Percentiles rank a stretch among this genome's conserved stretches.
Evolutionary conservation across 1,284 basidiomycete genomes (phyloP).

Genomic region (Microbotryum lychnidis-dioicae): DNA sequence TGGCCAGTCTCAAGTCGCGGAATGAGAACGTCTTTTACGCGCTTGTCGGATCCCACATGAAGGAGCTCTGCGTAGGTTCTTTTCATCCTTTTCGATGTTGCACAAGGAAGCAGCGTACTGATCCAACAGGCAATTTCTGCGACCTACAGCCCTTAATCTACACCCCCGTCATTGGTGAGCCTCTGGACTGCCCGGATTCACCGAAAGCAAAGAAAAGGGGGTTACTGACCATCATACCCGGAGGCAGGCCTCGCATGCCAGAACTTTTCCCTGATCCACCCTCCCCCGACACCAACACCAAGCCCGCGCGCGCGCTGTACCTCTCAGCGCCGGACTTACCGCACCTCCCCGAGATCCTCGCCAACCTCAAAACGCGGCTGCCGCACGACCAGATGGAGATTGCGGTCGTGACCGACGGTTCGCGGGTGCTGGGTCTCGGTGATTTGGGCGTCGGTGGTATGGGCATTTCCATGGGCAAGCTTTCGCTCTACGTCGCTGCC

Average conservation of each 20-base stretch:
- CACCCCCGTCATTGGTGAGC: conserved; percentile 86
- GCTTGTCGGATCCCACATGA: conserved; percentile 51
- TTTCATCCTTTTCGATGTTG: not conserved
- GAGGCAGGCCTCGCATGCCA: conserved; percentile 37
- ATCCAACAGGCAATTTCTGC: conserved; percentile 38
- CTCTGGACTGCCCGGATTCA: conserved; percentile 48
- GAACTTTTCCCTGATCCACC: conserved; percentile 29
- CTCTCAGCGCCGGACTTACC: conserved; percentile 81
- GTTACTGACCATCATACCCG: not conserved
- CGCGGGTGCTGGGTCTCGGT: conserved; percentile 83
- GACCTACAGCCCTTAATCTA: conserved; percentile 78
- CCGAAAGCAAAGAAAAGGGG: conserved; percentile 50
- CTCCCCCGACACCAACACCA: conserved; percentile 12
- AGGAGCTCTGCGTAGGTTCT: conserved; percentile 40
- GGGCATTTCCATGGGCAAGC: conserved; percentile 88
- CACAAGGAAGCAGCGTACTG: not conserved
- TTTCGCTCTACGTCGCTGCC: conserved; percentile 75
- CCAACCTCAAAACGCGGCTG: conserved; percentile 33
- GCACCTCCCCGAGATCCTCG: conserved; percentile 39
- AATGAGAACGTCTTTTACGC: conserved; percentile 65
- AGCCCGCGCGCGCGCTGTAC: conserved; percentile 43
- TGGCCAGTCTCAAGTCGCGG: conserved; percentile 61
- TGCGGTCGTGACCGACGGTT: conserved; percentile 59
- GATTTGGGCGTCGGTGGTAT: conserved; percentile 59
- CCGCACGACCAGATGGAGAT: conserved; percentile 35